Evolutionary conservation across 306 rosid genomes (phyloP), one percentile per base, ranked within the genome.

Genomic region (Castanopsis chinensis): DNA sequence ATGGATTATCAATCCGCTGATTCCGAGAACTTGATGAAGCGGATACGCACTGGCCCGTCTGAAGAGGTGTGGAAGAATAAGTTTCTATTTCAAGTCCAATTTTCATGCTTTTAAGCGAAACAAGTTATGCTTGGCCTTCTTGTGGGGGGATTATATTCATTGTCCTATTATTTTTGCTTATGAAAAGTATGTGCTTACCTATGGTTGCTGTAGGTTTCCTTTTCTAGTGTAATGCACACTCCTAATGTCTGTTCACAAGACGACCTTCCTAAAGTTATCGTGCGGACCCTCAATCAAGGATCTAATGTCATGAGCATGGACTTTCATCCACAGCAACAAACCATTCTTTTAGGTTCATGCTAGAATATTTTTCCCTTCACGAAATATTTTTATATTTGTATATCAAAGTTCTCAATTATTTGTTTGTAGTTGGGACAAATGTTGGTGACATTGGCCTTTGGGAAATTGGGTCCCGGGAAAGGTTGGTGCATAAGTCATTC

Each of bases 291-390:
- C 59, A 78, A 71, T 78, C 88, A 85, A 81, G 85, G 83, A 65
- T 81, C 88, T 69, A 85, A 81, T 78, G 88, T 85, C 28, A 81
- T 75, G 85, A 81, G 85, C 88, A 81, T 85, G 88, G 88, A 85
- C 74, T 85, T 85, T 51, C 83, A 85, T 81, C 88, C 85, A 1
- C 81, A 71, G 15, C 83, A 81, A 4, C 88, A 85, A 75, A 81
- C 80, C 23, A 75, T 85, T 78, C 88, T 85, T 30, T 72, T 85
- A 67, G 88, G 88, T 85, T 75, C 71, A 82, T 81, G 21, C 70
- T 53, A 75, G 21, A 60, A 23, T 19, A 14, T 63, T 64, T 32
- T 30, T 25, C 33, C 6, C 69, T 27, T 60, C 32, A 7, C 41
- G 5, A 20, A 8, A 28, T 21, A 14, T 53, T 77, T 60, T 61